A percentile compares a stretch with the other conserved stretches of the same genome.
phyloP scores from a whole-genome alignment of 805 yeast genomes.

The Lachancea nothofagi region DNA sequence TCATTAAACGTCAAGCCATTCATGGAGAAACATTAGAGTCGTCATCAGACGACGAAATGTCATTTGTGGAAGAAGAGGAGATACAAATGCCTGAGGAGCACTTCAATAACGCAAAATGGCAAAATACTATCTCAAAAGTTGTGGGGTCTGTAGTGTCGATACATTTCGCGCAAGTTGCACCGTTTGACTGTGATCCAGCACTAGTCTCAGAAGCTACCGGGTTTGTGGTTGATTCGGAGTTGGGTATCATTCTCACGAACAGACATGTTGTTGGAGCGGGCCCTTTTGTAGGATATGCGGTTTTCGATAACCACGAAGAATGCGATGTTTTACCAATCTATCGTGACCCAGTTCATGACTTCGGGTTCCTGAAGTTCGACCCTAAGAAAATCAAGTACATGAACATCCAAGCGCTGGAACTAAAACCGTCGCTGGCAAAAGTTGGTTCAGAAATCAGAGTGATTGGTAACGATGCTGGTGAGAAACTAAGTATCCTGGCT shows the following conservation, averaged over 20 bases:
- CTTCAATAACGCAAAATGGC: conserved; percentile 54
- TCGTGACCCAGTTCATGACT: conserved; percentile 93
- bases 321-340: conserved; percentile 79
- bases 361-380: conserved; percentile 79
- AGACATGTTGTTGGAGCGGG: conserved; percentile 96
- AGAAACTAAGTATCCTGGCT: conserved; percentile 78
- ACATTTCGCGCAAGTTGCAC: conserved; percentile 80
- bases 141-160: conserved; percentile 84
- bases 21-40: conserved; percentile 2
- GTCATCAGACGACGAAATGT: conserved; percentile 5
- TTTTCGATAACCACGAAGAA: conserved; percentile 92
- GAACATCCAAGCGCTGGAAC: conserved; percentile 56
- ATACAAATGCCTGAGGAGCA: background rate
- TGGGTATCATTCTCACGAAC: conserved; percentile 84
- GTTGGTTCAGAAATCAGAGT: conserved; percentile 94
- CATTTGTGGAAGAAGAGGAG: conserved; percentile 5
- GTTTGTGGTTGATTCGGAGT: conserved; percentile 77
- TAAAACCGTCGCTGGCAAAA: conserved; percentile 76
- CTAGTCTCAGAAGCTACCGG: conserved; percentile 91
- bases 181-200: conserved; percentile 81
- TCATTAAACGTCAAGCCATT: conserved; percentile 3
- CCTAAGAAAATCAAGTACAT: conserved; percentile 69
- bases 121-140: conserved; percentile 69
- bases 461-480: conserved; percentile 96
- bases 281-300: conserved; percentile 86